These are phyloP conservation scores for Metschnikowia bowlesiae DNA, from an alignment of 805 yeast genomes.

Conservation along the genomic window DNA sequence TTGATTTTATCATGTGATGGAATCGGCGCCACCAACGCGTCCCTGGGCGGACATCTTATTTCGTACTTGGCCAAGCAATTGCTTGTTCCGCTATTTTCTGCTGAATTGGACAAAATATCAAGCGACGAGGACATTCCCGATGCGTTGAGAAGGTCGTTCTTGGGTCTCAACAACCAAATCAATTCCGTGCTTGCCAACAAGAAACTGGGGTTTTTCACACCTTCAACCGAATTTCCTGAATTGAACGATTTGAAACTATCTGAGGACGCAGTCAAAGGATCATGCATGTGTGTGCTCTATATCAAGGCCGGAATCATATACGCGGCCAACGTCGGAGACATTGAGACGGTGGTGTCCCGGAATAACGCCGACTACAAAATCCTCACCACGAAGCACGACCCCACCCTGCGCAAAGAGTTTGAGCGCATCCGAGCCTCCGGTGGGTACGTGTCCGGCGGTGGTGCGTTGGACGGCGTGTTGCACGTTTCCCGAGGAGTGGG, in stretches of 20 bases:
- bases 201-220: slow-evolving; percentile 38
- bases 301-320: slow-evolving; percentile 65
- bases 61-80: slow-evolving; percentile 70
- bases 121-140: slow-evolving; percentile 52
- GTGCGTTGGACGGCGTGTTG: slow-evolving; percentile 76
- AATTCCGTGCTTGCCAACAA: slow-evolving; percentile 53
- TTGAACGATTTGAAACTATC: slow-evolving; percentile 49
- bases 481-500: slow-evolving; percentile 92
- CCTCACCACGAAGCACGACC: slow-evolving; percentile 77
- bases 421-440: slow-evolving; percentile 89
- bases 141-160: slow-evolving; percentile 78
- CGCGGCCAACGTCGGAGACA: slow-evolving; percentile 89
- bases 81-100: slow-evolving; percentile 62
- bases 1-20: slow-evolving; percentile 48
- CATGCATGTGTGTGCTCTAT: slow-evolving; percentile 78
- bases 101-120: slow-evolving; percentile 51
- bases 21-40: slow-evolving; percentile 4
- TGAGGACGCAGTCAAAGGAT: slow-evolving; percentile 76
- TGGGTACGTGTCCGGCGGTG: slow-evolving; percentile 82
- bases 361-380: slow-evolving; percentile 76
- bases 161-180: slow-evolving; percentile 76
- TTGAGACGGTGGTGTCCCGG: slow-evolving; percentile 73
- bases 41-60: slow-evolving; percentile 49
- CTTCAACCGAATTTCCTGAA: slow-evolving; percentile 34
- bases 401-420: slow-evolving; percentile 70